Conservation (phyloP, 495 filamentous ascomycete species). For the Terfezia boudieri region DNA sequence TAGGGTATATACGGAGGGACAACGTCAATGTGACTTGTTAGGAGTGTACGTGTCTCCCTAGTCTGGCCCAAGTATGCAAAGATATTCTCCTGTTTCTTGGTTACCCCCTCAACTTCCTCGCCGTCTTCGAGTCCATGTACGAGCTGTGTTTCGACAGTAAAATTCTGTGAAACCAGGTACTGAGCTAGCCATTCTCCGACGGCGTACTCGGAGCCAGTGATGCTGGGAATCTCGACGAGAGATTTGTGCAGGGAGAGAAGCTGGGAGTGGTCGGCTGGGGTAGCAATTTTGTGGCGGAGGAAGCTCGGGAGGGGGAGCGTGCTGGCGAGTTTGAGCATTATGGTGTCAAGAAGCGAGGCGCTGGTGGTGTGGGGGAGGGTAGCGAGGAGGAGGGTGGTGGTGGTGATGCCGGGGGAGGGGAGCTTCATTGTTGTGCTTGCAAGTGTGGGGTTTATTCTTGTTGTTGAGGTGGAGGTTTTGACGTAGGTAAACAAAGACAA, state of each 20-base stretch:
- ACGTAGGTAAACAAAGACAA: no score
- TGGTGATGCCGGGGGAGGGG: no score
- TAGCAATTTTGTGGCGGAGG: no score
- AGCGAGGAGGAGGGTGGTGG: no score
- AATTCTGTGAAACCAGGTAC: constrained; percentile 41
- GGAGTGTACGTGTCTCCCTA: constrained; percentile 39
- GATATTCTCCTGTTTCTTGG: constrained; percentile 41
- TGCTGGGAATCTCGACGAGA: constrained; percentile 53
- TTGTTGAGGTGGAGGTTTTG: no score
- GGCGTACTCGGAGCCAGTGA: constrained; percentile 48
- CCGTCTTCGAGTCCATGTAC: constrained; percentile 6
- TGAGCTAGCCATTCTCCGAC: constrained; percentile 44
- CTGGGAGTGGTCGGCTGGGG: not conserved
- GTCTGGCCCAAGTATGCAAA: constrained; percentile 46
- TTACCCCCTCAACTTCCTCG: not conserved
- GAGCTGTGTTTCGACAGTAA: constrained; percentile 42
- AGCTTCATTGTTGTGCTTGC: no score
- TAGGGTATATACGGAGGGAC: constrained; percentile 52
- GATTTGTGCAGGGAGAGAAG: constrained; percentile 59
- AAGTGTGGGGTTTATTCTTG: no score
- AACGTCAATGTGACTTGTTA: constrained; percentile 31
- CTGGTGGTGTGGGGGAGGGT: no score
- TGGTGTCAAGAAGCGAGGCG: no score
- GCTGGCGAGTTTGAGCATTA: no score
- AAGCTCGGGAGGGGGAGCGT: no score